phyloP scores from a whole-genome alignment of 1,139 yeast species.

The Yamadazyma sp. region DNA sequence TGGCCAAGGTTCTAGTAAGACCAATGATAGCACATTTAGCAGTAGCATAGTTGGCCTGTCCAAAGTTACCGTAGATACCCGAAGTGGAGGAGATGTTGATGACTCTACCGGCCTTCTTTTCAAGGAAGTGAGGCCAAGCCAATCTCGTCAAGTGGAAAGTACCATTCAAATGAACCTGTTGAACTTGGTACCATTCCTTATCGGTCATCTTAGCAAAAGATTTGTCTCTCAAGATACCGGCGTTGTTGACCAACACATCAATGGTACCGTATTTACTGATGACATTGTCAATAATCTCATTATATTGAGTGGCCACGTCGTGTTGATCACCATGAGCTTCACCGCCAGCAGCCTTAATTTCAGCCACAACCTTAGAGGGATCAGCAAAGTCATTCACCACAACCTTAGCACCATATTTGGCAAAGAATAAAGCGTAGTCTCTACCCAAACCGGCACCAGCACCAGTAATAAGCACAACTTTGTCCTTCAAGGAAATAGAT shows the following conservation, averaged over 20 bases:
- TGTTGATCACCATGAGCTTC: constrained; percentile 82
- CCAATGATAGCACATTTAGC: constrained; percentile 92
- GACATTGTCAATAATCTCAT: constrained; percentile 77
- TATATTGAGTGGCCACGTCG: constrained; percentile 78
- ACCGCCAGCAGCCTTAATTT: constrained; percentile 75
- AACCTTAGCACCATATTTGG: constrained; percentile 91
- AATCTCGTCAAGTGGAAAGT: constrained; percentile 82
- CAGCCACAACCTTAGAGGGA: constrained; percentile 73
- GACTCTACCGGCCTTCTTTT: constrained; percentile 79
- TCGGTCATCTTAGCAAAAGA: constrained; percentile 84
- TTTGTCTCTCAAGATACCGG: constrained; percentile 91
- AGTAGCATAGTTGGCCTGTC: constrained; percentile 94
- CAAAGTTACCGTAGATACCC: constrained; percentile 96
- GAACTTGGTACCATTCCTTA: constrained; percentile 79
- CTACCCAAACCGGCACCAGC: constrained; percentile 96
- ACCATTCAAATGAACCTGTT: constrained; percentile 80
- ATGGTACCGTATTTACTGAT: constrained; percentile 76
- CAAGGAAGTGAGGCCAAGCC: constrained; percentile 86
- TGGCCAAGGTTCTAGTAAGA: constrained; percentile 78
- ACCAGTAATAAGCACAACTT: constrained; percentile 91
- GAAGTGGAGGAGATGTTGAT: constrained; percentile 93
- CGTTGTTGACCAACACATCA: constrained; percentile 86
- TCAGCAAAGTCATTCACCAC: constrained; percentile 89
- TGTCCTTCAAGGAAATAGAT: constrained; percentile 62
- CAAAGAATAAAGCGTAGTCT: constrained; percentile 83